phyloP scores from a whole-genome alignment of 106 monocot species.

The Dendrobium nobile region DNA sequence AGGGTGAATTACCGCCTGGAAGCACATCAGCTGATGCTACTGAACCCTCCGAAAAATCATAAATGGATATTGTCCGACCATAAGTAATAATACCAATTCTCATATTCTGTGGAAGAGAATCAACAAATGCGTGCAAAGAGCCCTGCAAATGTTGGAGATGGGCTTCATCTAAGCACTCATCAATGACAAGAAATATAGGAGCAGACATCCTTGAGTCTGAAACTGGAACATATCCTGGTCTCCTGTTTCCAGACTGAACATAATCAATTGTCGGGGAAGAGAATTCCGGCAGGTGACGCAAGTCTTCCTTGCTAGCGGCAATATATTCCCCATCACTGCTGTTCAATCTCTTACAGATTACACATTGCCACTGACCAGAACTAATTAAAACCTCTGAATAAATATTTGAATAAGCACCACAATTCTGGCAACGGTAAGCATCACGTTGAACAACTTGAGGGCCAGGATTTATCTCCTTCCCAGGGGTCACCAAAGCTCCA shows the following conservation, averaged over 20 bases:
- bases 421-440: constrained; percentile 80
- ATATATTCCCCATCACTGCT: constrained; percentile 72
- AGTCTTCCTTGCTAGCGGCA: constrained; percentile 54
- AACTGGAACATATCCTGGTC: constrained; percentile 75
- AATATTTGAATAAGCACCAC: constrained; percentile 83
- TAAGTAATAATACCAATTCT: constrained; percentile 86
- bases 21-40: constrained; percentile 91
- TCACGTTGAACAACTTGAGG: constrained; percentile 70
- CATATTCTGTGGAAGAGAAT: constrained; percentile 68
- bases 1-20: constrained; percentile 75
- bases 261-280: constrained; percentile 68
- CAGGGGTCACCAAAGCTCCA: constrained; percentile 88
- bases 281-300: constrained; percentile 66
- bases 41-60: constrained; percentile 96
- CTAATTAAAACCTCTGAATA: constrained; percentile 70
- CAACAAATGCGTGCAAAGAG: constrained; percentile 94
- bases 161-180: constrained; percentile 93
- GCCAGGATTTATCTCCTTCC: constrained; percentile 69
- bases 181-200: constrained; percentile 85
- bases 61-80: constrained; percentile 92
- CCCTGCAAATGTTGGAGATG: constrained; percentile 93
- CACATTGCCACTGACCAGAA: constrained; percentile 97
- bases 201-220: constrained; percentile 62
- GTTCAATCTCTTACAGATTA: constrained; percentile 79
- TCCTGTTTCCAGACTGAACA: constrained; percentile 61